Conservation (phyloP, 805 yeast species). For the Jamesozyma rosinii region DNA sequence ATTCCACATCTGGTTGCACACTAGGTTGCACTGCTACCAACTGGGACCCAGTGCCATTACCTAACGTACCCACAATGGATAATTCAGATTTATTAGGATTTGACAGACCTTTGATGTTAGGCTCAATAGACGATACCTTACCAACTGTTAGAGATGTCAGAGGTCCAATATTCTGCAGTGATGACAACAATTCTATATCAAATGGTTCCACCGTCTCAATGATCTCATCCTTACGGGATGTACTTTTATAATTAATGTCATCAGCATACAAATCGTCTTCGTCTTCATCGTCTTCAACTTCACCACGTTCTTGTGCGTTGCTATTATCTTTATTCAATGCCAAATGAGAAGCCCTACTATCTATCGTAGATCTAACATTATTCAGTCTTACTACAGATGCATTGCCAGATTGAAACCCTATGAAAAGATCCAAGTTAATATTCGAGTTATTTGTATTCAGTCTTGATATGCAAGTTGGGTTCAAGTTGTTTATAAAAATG, state of each 20-base stretch:
- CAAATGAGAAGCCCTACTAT: constrained; percentile 33
- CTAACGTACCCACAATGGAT: constrained; percentile 63
- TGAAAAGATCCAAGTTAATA: constrained; percentile 40
- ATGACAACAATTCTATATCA: constrained; percentile 43
- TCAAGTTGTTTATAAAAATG: constrained; percentile 18
- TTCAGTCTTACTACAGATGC: constrained; percentile 37
- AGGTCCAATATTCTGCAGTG: constrained; percentile 62
- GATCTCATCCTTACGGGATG: constrained; percentile 7
- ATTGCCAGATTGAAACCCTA: constrained; percentile 55
- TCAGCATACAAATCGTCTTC: constrained; percentile 26
- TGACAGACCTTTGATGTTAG: constrained; percentile 48
- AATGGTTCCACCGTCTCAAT: constrained; percentile 26
- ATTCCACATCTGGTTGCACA: constrained; percentile 56
- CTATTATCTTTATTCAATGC: constrained; percentile 37
- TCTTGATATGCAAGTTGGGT: constrained; percentile 24
- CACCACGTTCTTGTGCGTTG: constrained; percentile 15
- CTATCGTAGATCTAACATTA: constrained; percentile 23
- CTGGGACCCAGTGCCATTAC: constrained; percentile 46
- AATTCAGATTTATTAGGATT: constrained; percentile 62
- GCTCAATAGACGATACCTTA: constrained; percentile 41
- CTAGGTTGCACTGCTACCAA: constrained; percentile 58
- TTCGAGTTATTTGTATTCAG: constrained; percentile 20
- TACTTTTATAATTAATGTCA: constrained; percentile 13
- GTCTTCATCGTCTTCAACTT: constrained; percentile 30
- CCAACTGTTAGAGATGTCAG: constrained; percentile 61